Percentiles rank a stretch among this genome's conserved stretches.
These are phyloP conservation scores for Epichloe brachyelytri DNA, from an alignment of 2,329 filamentous ascomycete genomes.

Conservation along the genomic window DNA sequence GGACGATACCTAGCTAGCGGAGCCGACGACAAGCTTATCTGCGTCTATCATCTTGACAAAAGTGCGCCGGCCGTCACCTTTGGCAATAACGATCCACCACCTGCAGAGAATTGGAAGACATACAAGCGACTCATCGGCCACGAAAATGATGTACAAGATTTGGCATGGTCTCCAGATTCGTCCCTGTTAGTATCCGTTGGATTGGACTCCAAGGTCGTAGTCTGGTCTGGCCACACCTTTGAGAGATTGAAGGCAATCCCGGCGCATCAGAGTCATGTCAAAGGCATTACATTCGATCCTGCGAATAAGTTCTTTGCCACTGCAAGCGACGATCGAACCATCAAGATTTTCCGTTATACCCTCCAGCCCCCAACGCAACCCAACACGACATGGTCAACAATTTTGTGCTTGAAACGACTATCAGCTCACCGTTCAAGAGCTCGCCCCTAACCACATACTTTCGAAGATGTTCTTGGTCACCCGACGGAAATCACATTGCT, in stretches of 20 bases:
- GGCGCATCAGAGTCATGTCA: slow-evolving; percentile 93
- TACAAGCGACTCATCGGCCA: slow-evolving; percentile 87
- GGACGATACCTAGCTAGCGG: slow-evolving; percentile 92
- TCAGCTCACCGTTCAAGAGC: slow-evolving; percentile 73
- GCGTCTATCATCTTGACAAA: slow-evolving; percentile 84
- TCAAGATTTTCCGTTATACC: slow-evolving; percentile 93
- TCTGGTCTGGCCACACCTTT: slow-evolving; percentile 97
- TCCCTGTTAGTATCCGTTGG: slow-evolving; percentile 93
- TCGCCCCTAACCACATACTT: slow-evolving; percentile 97
- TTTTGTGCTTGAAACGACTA: slow-evolving; percentile 88
- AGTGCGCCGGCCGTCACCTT: slow-evolving; percentile 70
- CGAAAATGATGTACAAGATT: slow-evolving; percentile 95
- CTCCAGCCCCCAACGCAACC: slow-evolving; percentile 79
- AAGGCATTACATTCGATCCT: slow-evolving; percentile 95
- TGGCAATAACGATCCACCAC: slow-evolving; percentile 80
- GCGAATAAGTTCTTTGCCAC: slow-evolving; percentile 99
- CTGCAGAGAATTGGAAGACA: slow-evolving; percentile 96
- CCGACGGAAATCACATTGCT: slow-evolving; percentile 92
- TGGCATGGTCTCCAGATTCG: slow-evolving; percentile 93
- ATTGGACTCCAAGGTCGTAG: slow-evolving; percentile 91
- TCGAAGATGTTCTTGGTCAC: slow-evolving; percentile 91
- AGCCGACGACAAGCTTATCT: slow-evolving; percentile 97
- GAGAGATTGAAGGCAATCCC: slow-evolving; percentile 93
- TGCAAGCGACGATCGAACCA: slow-evolving; percentile 89
- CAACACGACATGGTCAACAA: slow-evolving; percentile 95